A percentile compares a stretch with the other conserved stretches of the same genome.
Evolutionary conservation across 2,329 filamentous ascomycete species (phyloP).

Genomic region (Metarhizium robertsii): DNA sequence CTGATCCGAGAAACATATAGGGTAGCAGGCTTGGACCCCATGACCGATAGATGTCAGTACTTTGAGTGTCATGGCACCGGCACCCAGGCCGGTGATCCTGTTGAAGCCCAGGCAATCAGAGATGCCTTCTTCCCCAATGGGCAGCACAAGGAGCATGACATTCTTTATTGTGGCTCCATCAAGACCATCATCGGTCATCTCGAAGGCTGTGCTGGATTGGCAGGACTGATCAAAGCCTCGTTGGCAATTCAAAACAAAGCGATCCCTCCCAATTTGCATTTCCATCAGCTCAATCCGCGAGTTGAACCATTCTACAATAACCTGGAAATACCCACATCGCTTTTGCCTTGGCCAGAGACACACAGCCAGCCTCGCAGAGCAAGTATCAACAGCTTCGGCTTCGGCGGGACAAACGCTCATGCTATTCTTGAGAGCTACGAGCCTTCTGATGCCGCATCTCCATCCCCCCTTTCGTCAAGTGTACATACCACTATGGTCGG

Average conservation of each 20-base stretch:
- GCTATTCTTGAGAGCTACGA: slow-evolving; percentile 21
- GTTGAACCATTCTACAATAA: slow-evolving; percentile 15
- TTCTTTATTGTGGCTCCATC: slow-evolving; percentile 12
- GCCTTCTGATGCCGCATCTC: neutral
- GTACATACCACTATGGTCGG: no score
- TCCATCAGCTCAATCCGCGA: slow-evolving; percentile 18
- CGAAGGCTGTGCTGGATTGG: slow-evolving; percentile 17
- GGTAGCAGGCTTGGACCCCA: slow-evolving; percentile 25
- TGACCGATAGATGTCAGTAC: slow-evolving; percentile 26
- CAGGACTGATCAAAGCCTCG: slow-evolving; percentile 11
- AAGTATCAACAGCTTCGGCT: slow-evolving; percentile 40
- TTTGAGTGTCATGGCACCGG: slow-evolving; percentile 37
- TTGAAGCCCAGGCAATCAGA: slow-evolving; percentile 26
- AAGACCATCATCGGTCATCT: slow-evolving; percentile 19
- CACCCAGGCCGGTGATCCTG: slow-evolving; percentile 35
- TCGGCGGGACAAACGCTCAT: slow-evolving; percentile 39
- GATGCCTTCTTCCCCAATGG: slow-evolving; percentile 25
- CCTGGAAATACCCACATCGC: slow-evolving; percentile 12
- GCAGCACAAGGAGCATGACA: neutral
- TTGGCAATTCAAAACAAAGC: slow-evolving; percentile 11
- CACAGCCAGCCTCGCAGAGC: slow-evolving; percentile 20
- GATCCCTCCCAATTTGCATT: slow-evolving; percentile 21
- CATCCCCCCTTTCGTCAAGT: no score
- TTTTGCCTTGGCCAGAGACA: slow-evolving; percentile 13
- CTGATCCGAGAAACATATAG: slow-evolving; percentile 29